Evolutionary conservation across 371 early-diverging fungal genomes (phyloP), one percentile per base, ranked within the genome.

Genomic region (Paraphysoderma sedebokerense): DNA sequence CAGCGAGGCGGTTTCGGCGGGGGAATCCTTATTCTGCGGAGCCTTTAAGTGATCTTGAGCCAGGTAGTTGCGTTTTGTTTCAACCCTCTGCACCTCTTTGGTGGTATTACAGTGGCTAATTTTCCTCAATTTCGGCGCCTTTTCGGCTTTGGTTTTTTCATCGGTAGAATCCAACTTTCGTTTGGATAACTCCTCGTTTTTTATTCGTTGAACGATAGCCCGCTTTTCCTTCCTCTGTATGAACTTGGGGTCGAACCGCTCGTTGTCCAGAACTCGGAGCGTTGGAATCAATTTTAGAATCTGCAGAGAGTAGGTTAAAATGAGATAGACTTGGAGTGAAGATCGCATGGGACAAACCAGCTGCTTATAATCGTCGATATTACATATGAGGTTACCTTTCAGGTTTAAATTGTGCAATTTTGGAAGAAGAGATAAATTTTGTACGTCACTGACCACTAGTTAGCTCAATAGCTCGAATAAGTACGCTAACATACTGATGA

Each of bases 221-320:
- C 42, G 42, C 45, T 76, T 76, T 48, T 71, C 63, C 52, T 75
- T 74, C 44, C 82, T 63, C 51, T 77, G 66, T 46, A 85, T 59
- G 59, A 79, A 88, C 53, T 73, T 78, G 20, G 67, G 61, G 59
- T 88, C 89, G 51, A 85, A 85, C 30, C 89, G 63, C 41, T 77
- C 77, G n/a, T 77, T 77, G 56, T 88, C 89, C 41, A 88, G 60
- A 9, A 86, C 68, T 34, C 82, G 72, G 34, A 88, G 57, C 7
- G 76, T 70, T 30, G 85, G 85, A 1, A 80, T 58, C 48, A 79
- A 56, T n/a, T 62, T 65, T 13, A 79, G 53, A 20, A 81, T 68
- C 67, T 67, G 22, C 12, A 28, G 13, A 19, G 32, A 44, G 22
- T 44, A 6, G 22, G 22, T 46, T 22, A 33, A 17, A 38, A 49